Evolutionary conservation across 352 stramenopile species (phyloP), one percentile per base, ranked within the genome.

Genomic region (Phytophthora constricta): DNA sequence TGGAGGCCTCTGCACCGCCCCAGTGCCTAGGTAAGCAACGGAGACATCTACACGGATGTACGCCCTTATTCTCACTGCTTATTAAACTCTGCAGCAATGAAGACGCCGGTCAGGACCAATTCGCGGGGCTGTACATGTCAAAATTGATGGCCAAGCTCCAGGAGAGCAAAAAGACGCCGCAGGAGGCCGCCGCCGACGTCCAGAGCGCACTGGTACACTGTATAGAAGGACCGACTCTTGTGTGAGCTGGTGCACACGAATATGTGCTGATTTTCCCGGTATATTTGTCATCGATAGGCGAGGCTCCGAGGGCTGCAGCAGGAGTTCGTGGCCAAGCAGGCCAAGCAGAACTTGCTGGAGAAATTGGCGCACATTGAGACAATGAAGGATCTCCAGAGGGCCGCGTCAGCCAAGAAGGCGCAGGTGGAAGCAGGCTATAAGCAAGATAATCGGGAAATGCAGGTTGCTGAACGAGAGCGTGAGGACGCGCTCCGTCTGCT

Each of bases 261-360:
- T 16, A 31, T 27, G 31, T 42, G 58, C 25, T 53, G 48, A 39
- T 1, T 52, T 13, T 31, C 11, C 4, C 26, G 22, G 31, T 13
- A 37, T 53, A 13, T 9, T 52, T 33, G 10, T n/a, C 27, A 11
- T 39, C 58, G 27, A 8, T 52, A 93, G 85, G 59, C 57, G 3
- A 68, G 71, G 49, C 56, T 92, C 26, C 74, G 77, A 22, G 31
- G 41, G 20, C 63, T 89, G 37, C 79, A 92, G 59, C 67, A 77
- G 25, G 74, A 82, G 43, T 86, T 87, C 23, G 66, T 91, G 31
- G 54, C 72, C 31, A 87, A 90, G 53, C 86, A 93, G 56, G 72
- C 80, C 46, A 77, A 85, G 41, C 86, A 93, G 51, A 92, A 91
- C 59, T 47, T 93, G 34, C 64, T 93, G 66, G 84, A 92, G 46